These are phyloP conservation scores for Aspergillus ustus DNA, from an alignment of 2,329 filamentous ascomycete species.

Conservation along the genomic window DNA sequence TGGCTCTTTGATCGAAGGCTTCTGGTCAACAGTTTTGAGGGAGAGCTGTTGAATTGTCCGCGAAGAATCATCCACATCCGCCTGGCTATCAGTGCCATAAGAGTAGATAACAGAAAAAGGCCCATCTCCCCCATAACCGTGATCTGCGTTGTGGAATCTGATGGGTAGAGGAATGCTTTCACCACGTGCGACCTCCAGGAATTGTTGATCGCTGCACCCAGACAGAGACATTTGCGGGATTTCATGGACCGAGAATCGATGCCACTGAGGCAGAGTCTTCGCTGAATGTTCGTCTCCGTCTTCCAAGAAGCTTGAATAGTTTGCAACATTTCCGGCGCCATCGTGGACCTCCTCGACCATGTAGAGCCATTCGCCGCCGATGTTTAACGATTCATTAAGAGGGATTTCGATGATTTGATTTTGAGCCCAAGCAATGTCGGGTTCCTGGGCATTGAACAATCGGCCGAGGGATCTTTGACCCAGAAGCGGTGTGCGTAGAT, in stretches of 20 bases:
- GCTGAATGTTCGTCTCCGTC: constrained; percentile 67
- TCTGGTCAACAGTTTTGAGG: constrained; percentile 61
- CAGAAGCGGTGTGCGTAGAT: constrained; percentile 77
- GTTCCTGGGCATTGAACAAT: constrained; percentile 57
- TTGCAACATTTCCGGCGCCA: constrained; percentile 82
- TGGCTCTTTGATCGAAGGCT: constrained; percentile 71
- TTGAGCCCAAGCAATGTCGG: constrained; percentile 75
- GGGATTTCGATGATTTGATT: constrained; percentile 76
- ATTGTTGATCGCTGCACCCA: constrained; percentile 78
- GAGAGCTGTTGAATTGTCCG: constrained; percentile 64
- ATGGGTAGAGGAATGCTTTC: constrained; percentile 71
- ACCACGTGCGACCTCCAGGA: constrained; percentile 82
- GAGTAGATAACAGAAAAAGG: constrained; percentile 78
- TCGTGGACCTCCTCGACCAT: constrained; percentile 91
- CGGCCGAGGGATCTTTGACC: constrained; percentile 62
- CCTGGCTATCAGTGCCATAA: constrained; percentile 77
- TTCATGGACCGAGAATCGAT: constrained; percentile 84
- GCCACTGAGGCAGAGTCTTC: constrained; percentile 68
- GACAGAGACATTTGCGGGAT: constrained; percentile 73
- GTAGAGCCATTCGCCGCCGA: constrained; percentile 83
- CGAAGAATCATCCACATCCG: constrained; percentile 66
- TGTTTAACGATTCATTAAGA: constrained; percentile 85
- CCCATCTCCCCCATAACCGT: constrained; percentile 61
- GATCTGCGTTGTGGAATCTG: constrained; percentile 67
- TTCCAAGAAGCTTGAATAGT: constrained; percentile 67